Evolutionary conservation across 2,329 filamentous ascomycete species (phyloP).

Genomic region (Xylaria sp.): DNA sequence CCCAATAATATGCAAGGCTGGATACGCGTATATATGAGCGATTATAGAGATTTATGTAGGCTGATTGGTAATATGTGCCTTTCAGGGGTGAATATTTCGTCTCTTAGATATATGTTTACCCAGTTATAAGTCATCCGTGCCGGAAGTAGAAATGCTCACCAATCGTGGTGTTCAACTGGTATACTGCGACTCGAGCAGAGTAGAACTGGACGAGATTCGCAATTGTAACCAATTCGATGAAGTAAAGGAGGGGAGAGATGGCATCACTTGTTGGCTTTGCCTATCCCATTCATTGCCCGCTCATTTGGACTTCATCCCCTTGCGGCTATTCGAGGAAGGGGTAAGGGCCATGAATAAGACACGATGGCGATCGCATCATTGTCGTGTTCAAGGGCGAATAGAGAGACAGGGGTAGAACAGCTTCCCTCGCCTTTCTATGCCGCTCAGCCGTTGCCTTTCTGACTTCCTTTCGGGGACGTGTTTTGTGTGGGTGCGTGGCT

Average conservation of each 20-base stretch:
- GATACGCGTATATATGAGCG: not conserved
- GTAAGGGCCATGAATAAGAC: not conserved
- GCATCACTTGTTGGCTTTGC: not conserved
- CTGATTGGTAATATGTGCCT: too few species aligned
- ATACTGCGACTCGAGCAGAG: too few species aligned
- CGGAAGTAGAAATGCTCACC: not conserved
- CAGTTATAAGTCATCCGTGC: too few species aligned
- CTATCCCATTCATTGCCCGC: not conserved
- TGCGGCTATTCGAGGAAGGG: not conserved
- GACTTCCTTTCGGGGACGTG: slow-evolving; percentile 24
- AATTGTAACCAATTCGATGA: not conserved
- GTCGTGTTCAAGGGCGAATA: too few species aligned
- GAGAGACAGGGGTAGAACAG: not conserved
- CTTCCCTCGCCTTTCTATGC: too few species aligned
- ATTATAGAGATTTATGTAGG: too few species aligned
- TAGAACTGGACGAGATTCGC: not conserved
- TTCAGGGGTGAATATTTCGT: too few species aligned
- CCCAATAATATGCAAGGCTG: not conserved
- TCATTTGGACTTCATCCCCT: not conserved
- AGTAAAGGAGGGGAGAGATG: not conserved
- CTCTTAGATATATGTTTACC: too few species aligned
- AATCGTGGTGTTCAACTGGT: too few species aligned
- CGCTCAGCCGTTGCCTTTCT: not conserved
- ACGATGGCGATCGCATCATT: slow-evolving; percentile 14
- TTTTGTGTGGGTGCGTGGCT: not conserved